phyloP scores from a whole-genome alignment of 2,329 filamentous ascomycete species.

The Penicillium vulpinum region DNA sequence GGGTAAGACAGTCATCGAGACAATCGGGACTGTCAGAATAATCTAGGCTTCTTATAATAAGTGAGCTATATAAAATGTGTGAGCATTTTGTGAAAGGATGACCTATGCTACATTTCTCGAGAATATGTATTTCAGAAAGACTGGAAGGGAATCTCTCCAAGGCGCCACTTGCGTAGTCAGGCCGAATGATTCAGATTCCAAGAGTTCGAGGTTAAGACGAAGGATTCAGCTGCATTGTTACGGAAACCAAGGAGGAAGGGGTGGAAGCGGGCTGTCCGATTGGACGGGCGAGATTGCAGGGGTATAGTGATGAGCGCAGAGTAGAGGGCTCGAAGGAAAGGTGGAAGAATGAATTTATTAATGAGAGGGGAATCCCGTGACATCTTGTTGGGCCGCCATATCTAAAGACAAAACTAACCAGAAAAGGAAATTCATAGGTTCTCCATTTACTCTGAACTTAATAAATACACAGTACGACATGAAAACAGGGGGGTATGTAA shows the following conservation, averaged over 20 bases:
- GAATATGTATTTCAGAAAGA: background rate
- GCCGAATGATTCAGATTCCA: background rate
- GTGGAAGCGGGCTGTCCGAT: background rate
- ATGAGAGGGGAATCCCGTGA: background rate
- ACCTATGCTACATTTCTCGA: background rate
- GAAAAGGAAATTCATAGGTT: background rate
- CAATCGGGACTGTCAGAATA: no score
- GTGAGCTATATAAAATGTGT: background rate
- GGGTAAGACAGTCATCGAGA: background rate
- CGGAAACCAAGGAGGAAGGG: background rate
- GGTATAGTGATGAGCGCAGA: background rate
- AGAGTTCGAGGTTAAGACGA: background rate
- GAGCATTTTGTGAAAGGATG: background rate
- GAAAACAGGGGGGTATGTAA: constrained; percentile 8
- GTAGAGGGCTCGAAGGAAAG: background rate
- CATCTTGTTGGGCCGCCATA: background rate
- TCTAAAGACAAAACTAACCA: background rate
- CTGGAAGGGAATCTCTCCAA: background rate
- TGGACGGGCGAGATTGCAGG: background rate
- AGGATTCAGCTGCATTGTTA: background rate
- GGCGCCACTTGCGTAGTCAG: background rate
- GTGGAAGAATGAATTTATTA: background rate
- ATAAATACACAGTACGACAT: background rate
- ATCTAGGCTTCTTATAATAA: background rate
- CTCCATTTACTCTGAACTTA: background rate